Percentiles rank a stretch among this genome's conserved stretches.
These are phyloP conservation scores for Lactarius sp. DNA, from an alignment of 768 basidiomycete genomes.

Conservation along the genomic window DNA sequence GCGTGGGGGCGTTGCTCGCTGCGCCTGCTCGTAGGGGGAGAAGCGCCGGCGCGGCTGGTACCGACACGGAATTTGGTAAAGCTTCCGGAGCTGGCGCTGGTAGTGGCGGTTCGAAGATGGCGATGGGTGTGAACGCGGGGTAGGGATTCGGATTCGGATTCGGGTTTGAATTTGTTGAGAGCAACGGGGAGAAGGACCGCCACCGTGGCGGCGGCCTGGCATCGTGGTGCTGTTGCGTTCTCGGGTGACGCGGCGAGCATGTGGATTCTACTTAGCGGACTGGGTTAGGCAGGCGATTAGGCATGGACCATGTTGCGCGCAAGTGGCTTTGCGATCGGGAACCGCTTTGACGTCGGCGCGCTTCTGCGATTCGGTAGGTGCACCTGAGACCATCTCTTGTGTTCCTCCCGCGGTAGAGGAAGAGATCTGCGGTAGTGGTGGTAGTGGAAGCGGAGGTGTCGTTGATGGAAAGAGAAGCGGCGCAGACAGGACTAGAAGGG, in stretches of 20 bases:
- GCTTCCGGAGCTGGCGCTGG: not conserved
- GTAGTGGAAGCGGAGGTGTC: slow-evolving; percentile 12
- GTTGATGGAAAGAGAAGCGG: slow-evolving; percentile 10
- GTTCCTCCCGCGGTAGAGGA: not conserved
- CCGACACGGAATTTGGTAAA: slow-evolving; percentile 7
- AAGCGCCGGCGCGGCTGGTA: not conserved
- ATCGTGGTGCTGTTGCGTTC: slow-evolving; percentile 30
- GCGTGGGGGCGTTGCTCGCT: slow-evolving; percentile 18
- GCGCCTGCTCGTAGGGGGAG: slow-evolving; percentile 14
- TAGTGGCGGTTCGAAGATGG: slow-evolving; percentile 10
- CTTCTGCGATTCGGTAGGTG: slow-evolving; percentile 25
- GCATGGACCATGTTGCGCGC: slow-evolving; percentile 69
- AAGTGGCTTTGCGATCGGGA: slow-evolving; percentile 68
- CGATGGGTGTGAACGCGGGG: not conserved
- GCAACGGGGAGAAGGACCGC: not conserved
- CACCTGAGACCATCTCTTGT: not conserved
- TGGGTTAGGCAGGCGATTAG: slow-evolving; percentile 76
- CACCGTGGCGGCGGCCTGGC: not conserved
- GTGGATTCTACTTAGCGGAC: slow-evolving; percentile 74
- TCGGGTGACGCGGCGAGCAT: slow-evolving; percentile 62
- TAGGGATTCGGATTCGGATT: not conserved
- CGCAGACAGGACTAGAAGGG: slow-evolving; percentile 31
- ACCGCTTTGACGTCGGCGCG: slow-evolving; percentile 41
- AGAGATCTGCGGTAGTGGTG: not conserved
- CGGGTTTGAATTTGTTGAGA: too few species aligned